A percentile compares a stretch with the other conserved stretches of the same genome.
phyloP scores from a whole-genome alignment of 129 eudicot genomes.

The Tagetes erecta region DNA sequence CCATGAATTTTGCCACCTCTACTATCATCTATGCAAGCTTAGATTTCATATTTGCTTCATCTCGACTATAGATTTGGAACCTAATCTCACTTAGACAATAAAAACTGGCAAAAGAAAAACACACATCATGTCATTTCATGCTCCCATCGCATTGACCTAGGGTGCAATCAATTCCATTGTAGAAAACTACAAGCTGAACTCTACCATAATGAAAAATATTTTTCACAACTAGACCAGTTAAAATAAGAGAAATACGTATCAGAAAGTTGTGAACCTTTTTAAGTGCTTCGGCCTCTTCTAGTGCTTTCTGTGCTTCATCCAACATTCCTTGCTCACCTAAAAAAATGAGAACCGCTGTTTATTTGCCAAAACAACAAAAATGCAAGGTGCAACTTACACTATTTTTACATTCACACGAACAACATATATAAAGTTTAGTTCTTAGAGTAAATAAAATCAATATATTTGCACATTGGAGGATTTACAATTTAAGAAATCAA shows the following conservation, averaged over 20 bases:
- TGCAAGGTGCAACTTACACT: background rate
- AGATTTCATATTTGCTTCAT: conserved; percentile 4
- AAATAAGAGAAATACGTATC: background rate
- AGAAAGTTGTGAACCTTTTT: conserved; percentile 65
- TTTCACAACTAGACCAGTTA: background rate
- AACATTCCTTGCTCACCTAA: conserved; percentile 96
- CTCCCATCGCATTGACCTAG: conserved; percentile 31
- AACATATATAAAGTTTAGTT: background rate
- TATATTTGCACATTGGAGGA: background rate
- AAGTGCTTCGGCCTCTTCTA: conserved; percentile 98
- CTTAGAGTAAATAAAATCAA: conserved; percentile 2
- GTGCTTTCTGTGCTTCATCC: conserved; percentile 90
- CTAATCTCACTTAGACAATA: conserved; percentile 13
- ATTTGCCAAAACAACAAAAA: background rate
- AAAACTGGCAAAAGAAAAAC: conserved; percentile 20
- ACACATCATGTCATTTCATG: conserved; percentile 26
- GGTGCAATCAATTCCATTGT: conserved; percentile 37
- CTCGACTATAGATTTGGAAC: conserved; percentile 15
- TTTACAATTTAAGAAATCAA: background rate
- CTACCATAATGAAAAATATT: conserved; percentile 19
- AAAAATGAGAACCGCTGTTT: conserved; percentile 15
- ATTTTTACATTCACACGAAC: background rate
- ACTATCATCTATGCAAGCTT: background rate
- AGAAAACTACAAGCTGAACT: conserved; percentile 24
- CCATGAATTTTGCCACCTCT: background rate